Evolutionary conservation across 2,329 filamentous ascomycete species (phyloP).

Genomic region (Basipetospora chlamydospora): DNA sequence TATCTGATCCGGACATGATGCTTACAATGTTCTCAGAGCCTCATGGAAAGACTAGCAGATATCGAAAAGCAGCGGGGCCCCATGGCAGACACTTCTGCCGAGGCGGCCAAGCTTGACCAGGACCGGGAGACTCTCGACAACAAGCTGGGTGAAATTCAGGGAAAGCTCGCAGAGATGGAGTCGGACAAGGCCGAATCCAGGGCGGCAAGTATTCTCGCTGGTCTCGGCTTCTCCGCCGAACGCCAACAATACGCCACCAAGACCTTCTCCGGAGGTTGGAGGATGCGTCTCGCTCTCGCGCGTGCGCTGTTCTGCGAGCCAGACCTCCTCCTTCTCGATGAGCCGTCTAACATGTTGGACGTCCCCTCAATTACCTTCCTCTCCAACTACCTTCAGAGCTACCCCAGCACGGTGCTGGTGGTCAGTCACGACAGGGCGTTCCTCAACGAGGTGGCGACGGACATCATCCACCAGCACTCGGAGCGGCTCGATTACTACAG

Average conservation of each 20-base stretch:
- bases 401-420: conserved; percentile 88
- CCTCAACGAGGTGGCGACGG: conserved; percentile 96
- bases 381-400: conserved; percentile 83
- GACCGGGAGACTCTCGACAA: conserved; percentile 83
- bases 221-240: conserved; percentile 90
- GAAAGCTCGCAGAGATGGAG: conserved; percentile 94
- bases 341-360: conserved; percentile 99
- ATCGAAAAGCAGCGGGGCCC: conserved; percentile 65
- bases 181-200: conserved; percentile 95
- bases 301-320: conserved; percentile 96
- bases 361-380: conserved; percentile 99
- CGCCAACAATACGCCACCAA: conserved; percentile 86
- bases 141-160: conserved; percentile 80
- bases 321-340: conserved; percentile 87
- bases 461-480: conserved; percentile 97
- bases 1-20: no score
- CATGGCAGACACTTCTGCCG: conserved; percentile 81
- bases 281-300: conserved; percentile 91
- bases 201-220: conserved; percentile 89
- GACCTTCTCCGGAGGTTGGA: conserved; percentile 98
- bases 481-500: conserved; percentile 97
- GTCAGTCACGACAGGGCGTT: conserved; percentile 99
- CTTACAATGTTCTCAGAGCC: conserved; percentile 39
- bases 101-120: conserved; percentile 70
- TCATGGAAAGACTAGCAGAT: conserved; percentile 56